Evolutionary conservation across 805 yeast genomes (phyloP), one percentile per base, ranked within the genome.

Genomic region (Ogataea corticis): DNA sequence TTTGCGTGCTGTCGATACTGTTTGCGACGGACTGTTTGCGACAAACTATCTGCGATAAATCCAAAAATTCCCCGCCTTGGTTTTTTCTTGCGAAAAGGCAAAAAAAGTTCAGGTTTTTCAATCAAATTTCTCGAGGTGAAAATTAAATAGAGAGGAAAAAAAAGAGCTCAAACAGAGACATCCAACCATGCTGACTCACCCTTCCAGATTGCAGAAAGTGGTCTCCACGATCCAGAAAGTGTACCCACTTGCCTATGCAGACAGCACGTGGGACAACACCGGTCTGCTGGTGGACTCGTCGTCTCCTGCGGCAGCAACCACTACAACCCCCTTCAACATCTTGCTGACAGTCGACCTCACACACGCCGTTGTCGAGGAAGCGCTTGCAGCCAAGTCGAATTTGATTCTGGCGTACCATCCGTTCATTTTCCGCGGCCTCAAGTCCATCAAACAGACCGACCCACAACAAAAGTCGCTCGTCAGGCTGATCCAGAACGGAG

Each of bases 261-360:
- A 92, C 57, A 72, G 75, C 16, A 65, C 90, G 2, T 94, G 99
- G 99, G 99, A 94, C 61, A 94, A 94, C 64, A 91, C 97, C 0
- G 99, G 99, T 1, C 71, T 94, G 28, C 66, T 94, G 36, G 84
- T 94, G 9, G 96, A 91, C 58, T 68, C 92, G 29, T 45, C 50
- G 16, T 48, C 54, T 3, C 46, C 52, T 1, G 25, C 55, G 3
- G 42, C 46, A 3, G 13, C 42, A 50, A 9, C 33, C 39, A 3
- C 15, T 37, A 6, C 33, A 39, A 6, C 57, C 52, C 37, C 9
- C n/a, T 54, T 69, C 33, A 66, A 64, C 16, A 67, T 77, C 11
- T 69, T 94, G 16, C 70, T 94, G 38, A 82, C 99, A 0, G 79
- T 94, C 34, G 99, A 94, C 59, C 70, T 94, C 48, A 94, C 98